These are phyloP conservation scores for Didymella lethalis DNA, from an alignment of 2,329 filamentous ascomycete genomes.

Conservation along the genomic window DNA sequence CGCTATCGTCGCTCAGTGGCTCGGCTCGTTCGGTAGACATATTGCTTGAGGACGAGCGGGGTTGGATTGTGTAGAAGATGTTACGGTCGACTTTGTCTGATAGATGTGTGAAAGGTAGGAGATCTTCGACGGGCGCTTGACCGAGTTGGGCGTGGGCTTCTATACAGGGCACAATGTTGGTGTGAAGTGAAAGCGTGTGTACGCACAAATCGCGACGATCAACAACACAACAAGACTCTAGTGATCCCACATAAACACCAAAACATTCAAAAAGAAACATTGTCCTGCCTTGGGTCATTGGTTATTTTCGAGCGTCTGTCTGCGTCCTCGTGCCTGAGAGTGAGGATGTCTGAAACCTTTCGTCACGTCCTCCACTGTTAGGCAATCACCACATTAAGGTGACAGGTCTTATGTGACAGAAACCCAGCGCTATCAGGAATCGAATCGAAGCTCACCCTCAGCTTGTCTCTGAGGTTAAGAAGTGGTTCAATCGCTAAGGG, in stretches of 20 bases:
- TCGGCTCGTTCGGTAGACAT: neutral
- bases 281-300: neutral
- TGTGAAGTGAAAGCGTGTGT: neutral
- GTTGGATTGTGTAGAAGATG: too few relatives aligned
- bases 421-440: neutral
- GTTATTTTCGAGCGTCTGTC: neutral
- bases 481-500: neutral
- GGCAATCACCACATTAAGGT: too few relatives aligned
- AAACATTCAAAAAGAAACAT: neutral
- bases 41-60: neutral
- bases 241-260: neutral
- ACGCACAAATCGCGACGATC: neutral
- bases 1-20: neutral
- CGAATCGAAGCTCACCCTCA: neutral
- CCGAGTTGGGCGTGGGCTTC: neutral
- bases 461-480: neutral
- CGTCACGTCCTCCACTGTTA: neutral
- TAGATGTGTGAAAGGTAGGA: neutral
- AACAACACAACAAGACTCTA: neutral
- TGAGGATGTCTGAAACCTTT: neutral
- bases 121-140: neutral
- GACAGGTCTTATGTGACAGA: too few relatives aligned
- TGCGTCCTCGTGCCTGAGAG: neutral
- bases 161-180: neutral
- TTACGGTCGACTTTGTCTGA: too few relatives aligned